phyloP scores from a whole-genome alignment of 257 asterid genomes.

The Fraxinus pennsylvanica region DNA sequence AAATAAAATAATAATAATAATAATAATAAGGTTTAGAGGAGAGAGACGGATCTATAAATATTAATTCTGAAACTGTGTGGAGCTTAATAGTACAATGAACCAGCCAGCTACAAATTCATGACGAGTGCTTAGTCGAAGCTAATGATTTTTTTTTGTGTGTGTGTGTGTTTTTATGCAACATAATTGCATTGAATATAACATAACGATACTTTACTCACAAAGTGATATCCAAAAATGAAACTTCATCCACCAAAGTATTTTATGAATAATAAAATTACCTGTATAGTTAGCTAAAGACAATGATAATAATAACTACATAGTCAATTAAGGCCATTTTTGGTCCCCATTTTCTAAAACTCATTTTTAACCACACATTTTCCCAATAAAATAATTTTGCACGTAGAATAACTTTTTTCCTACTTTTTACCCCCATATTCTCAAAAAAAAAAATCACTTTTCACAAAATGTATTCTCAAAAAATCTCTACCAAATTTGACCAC shows the following conservation, averaged over 20 bases:
- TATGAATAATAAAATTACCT: not conserved
- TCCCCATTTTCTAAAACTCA: no score
- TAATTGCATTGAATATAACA: not conserved
- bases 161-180: not conserved
- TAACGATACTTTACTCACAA: no score
- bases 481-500: not conserved
- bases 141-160: not conserved
- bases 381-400: no score
- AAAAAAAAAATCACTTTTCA: no score
- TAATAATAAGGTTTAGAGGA: not conserved
- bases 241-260: not conserved
- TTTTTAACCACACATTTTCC: no score
- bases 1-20: no score
- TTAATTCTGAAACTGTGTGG: not conserved
- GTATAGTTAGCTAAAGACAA: not conserved
- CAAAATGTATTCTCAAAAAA: no score
- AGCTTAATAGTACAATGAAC: slow-evolving; percentile 1
- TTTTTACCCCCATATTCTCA: no score
- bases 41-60: not conserved
- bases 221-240: no score
- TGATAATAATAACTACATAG: not conserved
- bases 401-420: no score
- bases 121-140: not conserved
- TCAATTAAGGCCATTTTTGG: not conserved
- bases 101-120: not conserved